Base-by-base conservation (phyloP, 352 stramenopile genomes). In the Thalassiosira livingstoniorum region DNA sequence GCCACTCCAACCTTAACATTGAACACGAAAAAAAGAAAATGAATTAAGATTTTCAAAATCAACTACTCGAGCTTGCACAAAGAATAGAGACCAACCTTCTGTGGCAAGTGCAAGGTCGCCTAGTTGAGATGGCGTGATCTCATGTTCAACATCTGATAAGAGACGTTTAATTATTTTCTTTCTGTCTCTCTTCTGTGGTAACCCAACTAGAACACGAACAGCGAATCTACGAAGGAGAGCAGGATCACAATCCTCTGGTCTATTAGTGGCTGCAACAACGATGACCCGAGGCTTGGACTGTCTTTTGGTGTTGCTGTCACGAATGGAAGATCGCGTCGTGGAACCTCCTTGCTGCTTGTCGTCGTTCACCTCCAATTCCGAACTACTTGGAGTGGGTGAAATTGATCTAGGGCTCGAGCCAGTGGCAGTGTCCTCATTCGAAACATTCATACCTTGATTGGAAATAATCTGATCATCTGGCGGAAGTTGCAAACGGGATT, bases 201-300 rank as follows among this genome's bases (percentile, higher is more conserved):
- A 55, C 13, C 81, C 84, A 18, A 94, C 85, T 27, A 87, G 31
- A 0, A 93, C 81, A 25, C 85, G 81, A 31, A 94, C 83, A 15
- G 80, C 77, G 72, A 94, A 94, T 18, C 90, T 74, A 57, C 97
- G 96, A 18, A 98, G 92, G 35, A 99, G 85, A 34, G 97, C 97
- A 62, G 97, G 97, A 87, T 99, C 97, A 42, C 98, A 95, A 47
- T 98, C 95, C 70, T 98, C 96, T 2, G 95, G 96, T 53, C 97
- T 96, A 89, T 99, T 99, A 1, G 97, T 99, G 0, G 97, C 97
- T 54, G 96, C 97, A 54, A 99, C 96, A 21, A 99, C 97, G 72
- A 99, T 98, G 69, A 99, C 96, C 32, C 79, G 72, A 70, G 73
- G 47, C 55, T 80, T 86, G 13, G 54, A 32, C n/a, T 70, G 43